Conservation (phyloP, 192 early-diverging fungal species). For the Geranomyces variabilis region DNA sequence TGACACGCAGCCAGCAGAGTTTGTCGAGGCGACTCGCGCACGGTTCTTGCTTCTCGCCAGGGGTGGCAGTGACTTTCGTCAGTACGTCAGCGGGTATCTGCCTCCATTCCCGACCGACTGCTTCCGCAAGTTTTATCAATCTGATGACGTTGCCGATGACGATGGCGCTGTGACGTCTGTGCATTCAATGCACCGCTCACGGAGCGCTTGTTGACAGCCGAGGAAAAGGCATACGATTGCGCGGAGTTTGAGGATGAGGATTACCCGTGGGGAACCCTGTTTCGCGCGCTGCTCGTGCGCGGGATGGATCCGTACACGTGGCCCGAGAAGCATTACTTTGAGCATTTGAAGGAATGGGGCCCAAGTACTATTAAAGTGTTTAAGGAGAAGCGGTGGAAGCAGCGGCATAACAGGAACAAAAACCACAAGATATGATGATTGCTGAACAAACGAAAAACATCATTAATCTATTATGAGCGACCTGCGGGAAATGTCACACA, state of each 20-base stretch:
- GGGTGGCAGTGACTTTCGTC: neutral
- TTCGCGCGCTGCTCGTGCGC: slow-evolving; percentile 6
- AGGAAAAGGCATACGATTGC: slow-evolving; percentile 7
- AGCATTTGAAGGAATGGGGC: neutral
- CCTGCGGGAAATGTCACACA: too few species aligned
- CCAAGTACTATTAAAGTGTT: neutral
- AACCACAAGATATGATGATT: too few species aligned
- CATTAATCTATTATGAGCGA: too few species aligned
- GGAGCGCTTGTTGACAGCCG: neutral
- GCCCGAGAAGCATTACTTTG: slow-evolving; percentile 4
- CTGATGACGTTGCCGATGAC: neutral
- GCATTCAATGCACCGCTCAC: neutral
- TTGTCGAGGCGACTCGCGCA: neutral
- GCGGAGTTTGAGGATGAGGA: neutral
- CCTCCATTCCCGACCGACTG: neutral
- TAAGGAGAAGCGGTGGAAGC: slow-evolving; percentile 3
- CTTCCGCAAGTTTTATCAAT: neutral
- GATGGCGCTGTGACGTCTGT: neutral
- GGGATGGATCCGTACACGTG: slow-evolving; percentile 8
- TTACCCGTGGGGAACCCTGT: slow-evolving; percentile 2
- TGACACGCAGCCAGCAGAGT: neutral
- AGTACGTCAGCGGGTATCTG: neutral
- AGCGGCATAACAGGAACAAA: neutral
- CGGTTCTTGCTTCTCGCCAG: neutral
- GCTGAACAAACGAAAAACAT: too few species aligned